phyloP scores from a whole-genome alignment of 2,329 filamentous ascomycete species.

The Huntiella omanensis region DNA sequence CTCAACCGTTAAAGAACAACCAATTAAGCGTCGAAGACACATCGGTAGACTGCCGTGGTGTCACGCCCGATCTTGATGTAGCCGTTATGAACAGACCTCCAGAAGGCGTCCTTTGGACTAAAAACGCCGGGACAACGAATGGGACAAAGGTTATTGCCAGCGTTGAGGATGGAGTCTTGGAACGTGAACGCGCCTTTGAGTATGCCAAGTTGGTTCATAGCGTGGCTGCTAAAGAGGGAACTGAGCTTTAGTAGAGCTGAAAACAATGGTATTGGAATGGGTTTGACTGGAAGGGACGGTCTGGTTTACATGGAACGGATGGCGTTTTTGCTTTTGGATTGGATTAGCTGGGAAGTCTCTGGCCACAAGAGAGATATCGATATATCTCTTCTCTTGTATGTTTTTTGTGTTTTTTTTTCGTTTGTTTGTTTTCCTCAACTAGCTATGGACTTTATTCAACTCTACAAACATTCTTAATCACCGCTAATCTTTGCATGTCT shows the following conservation, averaged over 20 bases:
- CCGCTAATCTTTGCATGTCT: conserved; percentile 78
- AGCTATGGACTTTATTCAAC: neutral
- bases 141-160: neutral
- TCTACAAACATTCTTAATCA: conserved; percentile 18
- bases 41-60: too few species aligned
- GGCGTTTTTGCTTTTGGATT: neutral
- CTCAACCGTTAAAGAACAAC: conserved; percentile 18
- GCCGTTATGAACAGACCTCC: neutral
- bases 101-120: conserved; percentile 20
- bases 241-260: conserved; percentile 1
- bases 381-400: neutral
- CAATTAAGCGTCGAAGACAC: too few species aligned
- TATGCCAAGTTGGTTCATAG: conserved; percentile 22
- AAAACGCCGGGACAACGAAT: conserved; percentile 6
- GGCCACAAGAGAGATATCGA: neutral
- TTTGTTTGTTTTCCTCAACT: neutral
- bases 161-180: conserved; percentile 5
- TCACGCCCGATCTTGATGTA: neutral
- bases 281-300: too few species aligned
- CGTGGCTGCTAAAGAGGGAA: conserved; percentile 19
- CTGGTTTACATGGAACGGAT: too few species aligned
- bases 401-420: neutral
- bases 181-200: conserved; percentile 20
- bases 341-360: neutral
- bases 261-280: neutral